Evolutionary conservation across 2,329 filamentous ascomycete genomes (phyloP).

Genomic region (Xylaria polymorpha): DNA sequence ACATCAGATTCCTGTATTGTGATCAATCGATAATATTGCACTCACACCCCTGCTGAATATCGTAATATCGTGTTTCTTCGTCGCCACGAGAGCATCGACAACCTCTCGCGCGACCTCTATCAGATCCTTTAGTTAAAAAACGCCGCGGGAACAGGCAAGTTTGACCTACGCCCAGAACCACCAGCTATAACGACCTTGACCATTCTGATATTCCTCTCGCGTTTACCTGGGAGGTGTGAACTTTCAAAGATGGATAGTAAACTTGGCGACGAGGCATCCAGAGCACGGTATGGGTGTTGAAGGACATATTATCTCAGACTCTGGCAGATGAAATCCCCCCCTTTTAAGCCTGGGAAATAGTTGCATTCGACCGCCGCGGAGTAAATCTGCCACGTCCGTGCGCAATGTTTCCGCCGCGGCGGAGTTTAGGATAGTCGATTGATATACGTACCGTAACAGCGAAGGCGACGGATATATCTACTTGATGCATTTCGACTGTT

Average conservation of each 20-base stretch:
- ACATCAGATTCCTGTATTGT: background rate
- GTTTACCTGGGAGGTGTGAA: background rate
- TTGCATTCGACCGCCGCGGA: conserved; percentile 35
- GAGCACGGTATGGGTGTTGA: conserved; percentile 45
- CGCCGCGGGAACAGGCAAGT: background rate
- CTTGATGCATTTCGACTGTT: background rate
- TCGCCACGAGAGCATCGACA: conserved; percentile 60
- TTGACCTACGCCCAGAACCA: conserved; percentile 56
- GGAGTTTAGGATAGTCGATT: conserved; percentile 5
- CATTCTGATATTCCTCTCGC: conserved; percentile 48
- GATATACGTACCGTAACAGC: background rate
- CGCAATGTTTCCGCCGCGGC: conserved; percentile 25
- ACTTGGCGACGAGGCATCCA: background rate
- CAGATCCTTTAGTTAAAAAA: background rate
- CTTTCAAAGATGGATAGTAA: background rate
- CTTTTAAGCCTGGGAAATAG: background rate
- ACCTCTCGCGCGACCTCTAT: conserved; percentile 65
- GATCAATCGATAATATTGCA: background rate
- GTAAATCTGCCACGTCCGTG: conserved; percentile 8
- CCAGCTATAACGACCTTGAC: conserved; percentile 59
- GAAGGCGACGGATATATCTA: background rate
- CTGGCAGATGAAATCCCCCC: background rate
- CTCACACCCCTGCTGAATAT: conserved; percentile 61
- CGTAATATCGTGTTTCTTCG: conserved; percentile 63
- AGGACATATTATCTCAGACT: background rate